Conservation (phyloP, 2,329 filamentous ascomycete species). For the Beauveria asiatica region DNA sequence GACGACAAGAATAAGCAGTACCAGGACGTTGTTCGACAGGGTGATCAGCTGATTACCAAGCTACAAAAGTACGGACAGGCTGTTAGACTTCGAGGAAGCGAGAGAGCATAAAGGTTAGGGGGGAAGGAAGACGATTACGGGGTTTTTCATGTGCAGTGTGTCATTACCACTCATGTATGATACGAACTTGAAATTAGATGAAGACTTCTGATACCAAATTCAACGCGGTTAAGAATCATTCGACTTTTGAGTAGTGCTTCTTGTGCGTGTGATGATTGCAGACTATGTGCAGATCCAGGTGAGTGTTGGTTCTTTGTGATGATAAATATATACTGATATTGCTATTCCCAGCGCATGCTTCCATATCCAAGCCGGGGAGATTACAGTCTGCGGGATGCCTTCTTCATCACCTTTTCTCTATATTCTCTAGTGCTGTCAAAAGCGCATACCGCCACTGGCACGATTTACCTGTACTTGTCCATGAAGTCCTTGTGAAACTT, state of each 20-base stretch:
- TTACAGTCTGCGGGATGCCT: background rate
- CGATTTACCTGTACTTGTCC: conserved; percentile 57
- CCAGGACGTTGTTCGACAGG: conserved; percentile 93
- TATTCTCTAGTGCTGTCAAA: background rate
- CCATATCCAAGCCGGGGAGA: background rate
- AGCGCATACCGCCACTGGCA: background rate
- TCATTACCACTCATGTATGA: conserved; percentile 10
- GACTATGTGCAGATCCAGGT: background rate
- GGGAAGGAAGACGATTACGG: background rate
- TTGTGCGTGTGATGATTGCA: background rate
- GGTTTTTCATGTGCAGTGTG: conserved; percentile 6
- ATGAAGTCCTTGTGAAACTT: conserved; percentile 92
- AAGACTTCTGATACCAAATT: conserved; percentile 7
- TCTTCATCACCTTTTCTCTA: background rate
- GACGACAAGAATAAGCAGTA: conserved; percentile 99
- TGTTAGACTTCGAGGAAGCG: conserved; percentile 86
- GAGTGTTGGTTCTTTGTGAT: background rate
- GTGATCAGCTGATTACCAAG: conserved; percentile 96
- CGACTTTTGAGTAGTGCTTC: background rate
- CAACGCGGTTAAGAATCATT: background rate
- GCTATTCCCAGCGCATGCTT: background rate
- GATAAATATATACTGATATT: background rate
- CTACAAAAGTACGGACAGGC: conserved; percentile 98
- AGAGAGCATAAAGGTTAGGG: conserved; percentile 58
- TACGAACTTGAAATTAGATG: conserved; percentile 8